These are phyloP conservation scores for Cytospora paraplurivora DNA, from an alignment of 2,329 filamentous ascomycete species.

Conservation along the genomic window DNA sequence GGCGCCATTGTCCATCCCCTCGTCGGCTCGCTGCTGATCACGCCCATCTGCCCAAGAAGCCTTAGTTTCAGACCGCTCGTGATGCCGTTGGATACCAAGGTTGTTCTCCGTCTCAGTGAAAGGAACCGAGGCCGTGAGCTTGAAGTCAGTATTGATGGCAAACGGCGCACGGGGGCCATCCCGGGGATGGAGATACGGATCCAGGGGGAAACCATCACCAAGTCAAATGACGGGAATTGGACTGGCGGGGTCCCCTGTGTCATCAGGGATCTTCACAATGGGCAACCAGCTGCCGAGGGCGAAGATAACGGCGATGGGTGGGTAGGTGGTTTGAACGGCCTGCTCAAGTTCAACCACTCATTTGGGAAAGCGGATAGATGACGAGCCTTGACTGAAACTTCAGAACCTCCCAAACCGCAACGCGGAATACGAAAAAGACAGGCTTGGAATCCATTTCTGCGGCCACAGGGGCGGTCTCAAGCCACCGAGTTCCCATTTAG, in stretches of 20 bases:
- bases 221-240: conserved; percentile 51
- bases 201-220: conserved; percentile 78
- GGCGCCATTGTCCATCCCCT: conserved; percentile 94
- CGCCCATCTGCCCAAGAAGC: conserved; percentile 90
- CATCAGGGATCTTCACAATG: conserved; percentile 63
- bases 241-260: conserved; percentile 88
- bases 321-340: conserved; percentile 90
- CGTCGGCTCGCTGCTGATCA: conserved; percentile 84
- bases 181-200: conserved; percentile 85
- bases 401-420: too few species aligned
- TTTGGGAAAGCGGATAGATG: conserved; percentile 66
- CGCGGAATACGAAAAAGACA: too few species aligned
- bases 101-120: conserved; percentile 78
- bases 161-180: conserved; percentile 65
- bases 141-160: conserved; percentile 78
- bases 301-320: conserved; percentile 82
- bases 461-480: too few species aligned
- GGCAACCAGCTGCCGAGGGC: conserved; percentile 21
- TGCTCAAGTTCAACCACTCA: conserved; percentile 96
- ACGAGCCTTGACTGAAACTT: background rate
- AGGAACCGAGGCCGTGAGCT: conserved; percentile 77
- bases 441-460: too few species aligned
- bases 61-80: conserved; percentile 91
- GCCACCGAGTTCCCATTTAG: too few species aligned
- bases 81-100: conserved; percentile 80